phyloP scores from a whole-genome alignment of 495 filamentous ascomycete species.

The Rostrohypoxylon terebratum region DNA sequence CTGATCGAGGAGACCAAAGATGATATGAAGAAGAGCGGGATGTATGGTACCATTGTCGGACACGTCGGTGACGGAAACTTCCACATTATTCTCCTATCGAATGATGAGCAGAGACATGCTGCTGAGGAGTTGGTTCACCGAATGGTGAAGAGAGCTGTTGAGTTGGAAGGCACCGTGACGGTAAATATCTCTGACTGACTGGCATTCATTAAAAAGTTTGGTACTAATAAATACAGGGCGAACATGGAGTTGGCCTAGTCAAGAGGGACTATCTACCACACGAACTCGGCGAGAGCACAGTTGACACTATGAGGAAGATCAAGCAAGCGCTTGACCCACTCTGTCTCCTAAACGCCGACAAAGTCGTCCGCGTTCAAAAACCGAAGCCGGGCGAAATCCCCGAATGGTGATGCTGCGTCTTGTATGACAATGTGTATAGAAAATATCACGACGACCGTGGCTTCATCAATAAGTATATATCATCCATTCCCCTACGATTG shows the following conservation, averaged over 20 bases:
- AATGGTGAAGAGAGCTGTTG: conserved; percentile 86
- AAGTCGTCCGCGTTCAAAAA: conserved; percentile 74
- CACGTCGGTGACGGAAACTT: conserved; percentile 91
- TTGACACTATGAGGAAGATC: conserved; percentile 82
- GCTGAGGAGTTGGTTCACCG: conserved; percentile 79
- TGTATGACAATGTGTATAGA: conserved; percentile 5
- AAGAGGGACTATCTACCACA: conserved; percentile 84
- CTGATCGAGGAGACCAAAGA: conserved; percentile 84
- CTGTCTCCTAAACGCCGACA: conserved; percentile 83
- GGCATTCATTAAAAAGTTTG: not conserved
- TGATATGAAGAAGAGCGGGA: conserved; percentile 72
- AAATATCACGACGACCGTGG: not conserved
- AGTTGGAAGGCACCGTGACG: conserved; percentile 86
- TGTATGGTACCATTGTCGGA: conserved; percentile 80
- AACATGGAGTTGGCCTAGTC: conserved; percentile 84
- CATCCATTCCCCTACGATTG: not conserved
- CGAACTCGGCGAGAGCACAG: conserved; percentile 76
- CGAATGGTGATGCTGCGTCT: conserved; percentile 57
- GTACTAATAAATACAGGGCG: conserved; percentile 60
- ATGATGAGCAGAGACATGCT: conserved; percentile 69
- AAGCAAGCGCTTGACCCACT: conserved; percentile 82
- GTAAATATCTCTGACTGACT: conserved; percentile 43
- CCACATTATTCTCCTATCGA: conserved; percentile 81
- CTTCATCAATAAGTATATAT: conserved; percentile 15
- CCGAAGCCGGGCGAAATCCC: conserved; percentile 63